Conservation (phyloP, 2,329 filamentous ascomycete genomes). For the Aspergillus intermedius region DNA sequence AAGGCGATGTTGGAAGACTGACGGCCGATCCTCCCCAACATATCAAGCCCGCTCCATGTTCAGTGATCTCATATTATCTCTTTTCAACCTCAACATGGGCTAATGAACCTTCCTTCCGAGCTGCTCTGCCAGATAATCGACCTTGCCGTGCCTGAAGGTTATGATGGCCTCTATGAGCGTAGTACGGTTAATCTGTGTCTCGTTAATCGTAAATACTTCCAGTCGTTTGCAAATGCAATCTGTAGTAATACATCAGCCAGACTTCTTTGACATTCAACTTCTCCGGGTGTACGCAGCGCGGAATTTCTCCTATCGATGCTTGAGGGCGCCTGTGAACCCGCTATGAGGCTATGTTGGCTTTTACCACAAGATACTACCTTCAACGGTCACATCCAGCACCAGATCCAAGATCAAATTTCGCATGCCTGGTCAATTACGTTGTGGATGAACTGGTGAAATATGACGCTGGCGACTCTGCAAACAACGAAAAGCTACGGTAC, state of each 20-base stretch:
- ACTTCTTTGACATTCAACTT: not conserved
- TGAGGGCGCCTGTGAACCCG: not conserved
- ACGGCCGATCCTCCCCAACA: no score
- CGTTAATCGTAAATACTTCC: not conserved
- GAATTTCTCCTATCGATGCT: not conserved
- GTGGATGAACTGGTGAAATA: not conserved
- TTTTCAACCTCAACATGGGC: not conserved
- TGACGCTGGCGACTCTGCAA: not conserved
- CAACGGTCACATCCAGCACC: not conserved
- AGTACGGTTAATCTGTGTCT: not conserved
- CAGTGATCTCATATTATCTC: no score
- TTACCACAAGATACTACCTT: not conserved
- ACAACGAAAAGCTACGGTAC: not conserved
- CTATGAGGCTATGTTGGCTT: not conserved
- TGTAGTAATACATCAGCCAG: not conserved
- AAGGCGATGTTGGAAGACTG: no score
- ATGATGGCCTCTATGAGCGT: not conserved
- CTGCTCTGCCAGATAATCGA: not conserved
- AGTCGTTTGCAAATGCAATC: not conserved
- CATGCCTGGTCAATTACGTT: not conserved
- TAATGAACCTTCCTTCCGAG: not conserved
- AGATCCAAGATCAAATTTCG: not conserved
- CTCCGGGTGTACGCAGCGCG: not conserved
- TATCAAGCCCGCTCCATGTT: no score
- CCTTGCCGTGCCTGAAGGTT: not conserved